phyloP scores from a whole-genome alignment of 441 rosid species.

The Melastoma candidum region DNA sequence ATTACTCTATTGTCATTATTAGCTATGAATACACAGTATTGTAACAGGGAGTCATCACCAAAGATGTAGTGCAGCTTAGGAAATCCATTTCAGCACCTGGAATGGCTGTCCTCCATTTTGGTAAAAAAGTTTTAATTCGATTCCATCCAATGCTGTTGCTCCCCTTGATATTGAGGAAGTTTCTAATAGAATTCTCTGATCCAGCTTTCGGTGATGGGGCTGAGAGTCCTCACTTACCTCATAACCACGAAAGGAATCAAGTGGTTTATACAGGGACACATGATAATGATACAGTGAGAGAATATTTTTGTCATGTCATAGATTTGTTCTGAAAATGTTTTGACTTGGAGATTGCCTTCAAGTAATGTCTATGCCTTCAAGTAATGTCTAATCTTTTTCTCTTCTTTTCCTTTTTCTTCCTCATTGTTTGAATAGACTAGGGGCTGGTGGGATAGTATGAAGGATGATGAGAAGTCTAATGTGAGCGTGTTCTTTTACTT shows the following conservation, averaged over 20 bases:
- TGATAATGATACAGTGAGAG: constrained; percentile 83
- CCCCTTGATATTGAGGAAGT: constrained; percentile 5
- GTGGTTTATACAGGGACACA: constrained; percentile 96
- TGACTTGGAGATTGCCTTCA: background rate
- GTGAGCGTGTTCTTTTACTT: constrained; percentile 28
- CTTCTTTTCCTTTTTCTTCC: background rate
- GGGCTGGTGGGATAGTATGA: constrained; percentile 81
- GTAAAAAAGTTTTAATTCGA: constrained; percentile 25
- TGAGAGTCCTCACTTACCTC: constrained; percentile 87
- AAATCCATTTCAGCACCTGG: constrained; percentile 87
- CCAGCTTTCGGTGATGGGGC: constrained; percentile 84
- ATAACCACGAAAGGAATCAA: constrained; percentile 82
- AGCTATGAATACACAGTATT: constrained; percentile 1
- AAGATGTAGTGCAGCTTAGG: constrained; percentile 83
- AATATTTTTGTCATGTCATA: constrained; percentile 4
- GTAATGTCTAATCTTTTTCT: too few relatives aligned
- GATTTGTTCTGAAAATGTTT: background rate
- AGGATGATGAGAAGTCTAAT: constrained; percentile 55
- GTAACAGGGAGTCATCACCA: constrained; percentile 85
- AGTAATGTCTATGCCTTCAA: too few relatives aligned
- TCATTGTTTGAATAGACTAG: constrained; percentile 32
- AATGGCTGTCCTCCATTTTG: constrained; percentile 98
- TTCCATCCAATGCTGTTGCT: background rate
- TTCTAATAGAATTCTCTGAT: constrained; percentile 8
- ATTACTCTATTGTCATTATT: background rate